Evolutionary conservation across 305 asterid genomes (phyloP).

Genomic region (Solanum hybrid): DNA sequence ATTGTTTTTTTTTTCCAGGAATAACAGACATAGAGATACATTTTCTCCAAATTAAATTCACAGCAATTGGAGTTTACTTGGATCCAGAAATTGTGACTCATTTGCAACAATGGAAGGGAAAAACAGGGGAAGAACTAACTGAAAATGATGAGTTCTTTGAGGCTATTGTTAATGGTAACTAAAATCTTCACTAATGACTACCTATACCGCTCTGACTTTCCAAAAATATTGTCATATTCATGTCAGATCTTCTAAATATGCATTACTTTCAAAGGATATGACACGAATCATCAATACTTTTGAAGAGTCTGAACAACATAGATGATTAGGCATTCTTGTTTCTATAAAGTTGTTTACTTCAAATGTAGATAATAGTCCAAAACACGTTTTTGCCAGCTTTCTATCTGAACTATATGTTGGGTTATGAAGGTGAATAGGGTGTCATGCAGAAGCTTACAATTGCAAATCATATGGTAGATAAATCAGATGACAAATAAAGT

Average conservation of each 20-base stretch:
- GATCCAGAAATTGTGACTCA: constrained; percentile 51
- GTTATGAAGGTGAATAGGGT: too few relatives aligned
- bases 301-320: background rate
- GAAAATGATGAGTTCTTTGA: constrained; percentile 66
- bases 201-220: background rate
- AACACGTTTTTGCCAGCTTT: background rate
- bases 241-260: background rate
- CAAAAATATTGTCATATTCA: background rate
- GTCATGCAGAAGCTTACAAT: too few relatives aligned
- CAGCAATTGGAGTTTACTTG: constrained; percentile 88
- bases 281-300: background rate
- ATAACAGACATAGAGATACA: constrained; percentile 89
- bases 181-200: background rate
- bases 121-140: constrained; percentile 39
- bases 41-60: constrained; percentile 83
- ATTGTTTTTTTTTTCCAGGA: constrained; percentile 27
- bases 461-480: too few relatives aligned
- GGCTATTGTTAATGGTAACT: constrained; percentile 49
- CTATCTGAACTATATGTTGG: background rate
- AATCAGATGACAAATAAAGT: too few relatives aligned
- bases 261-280: background rate
- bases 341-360: background rate
- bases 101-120: constrained; percentile 67
- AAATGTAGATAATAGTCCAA: background rate
- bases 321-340: background rate